A percentile compares a stretch with the other conserved stretches of the same genome.
Evolutionary conservation across 805 yeast genomes (phyloP).

Genomic region (Kuraishia hungarica): DNA sequence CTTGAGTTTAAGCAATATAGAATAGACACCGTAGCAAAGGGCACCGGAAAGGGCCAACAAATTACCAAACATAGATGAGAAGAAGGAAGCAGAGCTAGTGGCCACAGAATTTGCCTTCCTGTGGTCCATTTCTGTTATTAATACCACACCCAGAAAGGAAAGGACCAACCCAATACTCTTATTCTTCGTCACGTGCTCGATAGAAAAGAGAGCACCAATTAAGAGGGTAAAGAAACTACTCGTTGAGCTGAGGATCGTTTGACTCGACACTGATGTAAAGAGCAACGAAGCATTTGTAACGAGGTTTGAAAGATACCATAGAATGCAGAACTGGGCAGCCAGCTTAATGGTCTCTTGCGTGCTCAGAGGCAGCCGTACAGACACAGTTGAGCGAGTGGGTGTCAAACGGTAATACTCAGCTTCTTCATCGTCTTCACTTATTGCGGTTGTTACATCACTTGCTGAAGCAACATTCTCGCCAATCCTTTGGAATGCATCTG

Average conservation of each 20-base stretch:
- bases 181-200: conserved; percentile 57
- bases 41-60: conserved; percentile 78
- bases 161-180: conserved; percentile 66
- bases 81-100: not conserved
- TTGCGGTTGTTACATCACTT: not conserved
- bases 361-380: conserved; percentile 19
- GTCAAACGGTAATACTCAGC: not conserved
- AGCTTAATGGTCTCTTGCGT: conserved; percentile 60
- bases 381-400: not conserved
- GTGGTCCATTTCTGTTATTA: conserved; percentile 67
- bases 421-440: not conserved
- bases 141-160: conserved; percentile 69
- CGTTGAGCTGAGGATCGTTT: conserved; percentile 87
- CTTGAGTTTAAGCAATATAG: conserved; percentile 69
- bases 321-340: conserved; percentile 71
- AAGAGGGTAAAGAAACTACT: conserved; percentile 88
- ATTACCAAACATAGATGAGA: conserved; percentile 52
- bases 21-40: conserved; percentile 82
- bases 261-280: conserved; percentile 89
- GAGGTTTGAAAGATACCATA: conserved; percentile 89
- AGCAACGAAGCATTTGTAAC: conserved; percentile 81
- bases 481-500: not conserved
- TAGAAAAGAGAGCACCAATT: conserved; percentile 63
- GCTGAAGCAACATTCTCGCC: too few species aligned
- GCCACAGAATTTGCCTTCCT: conserved; percentile 6